Evolutionary conservation across 768 basidiomycete genomes (phyloP).

Genomic region (Russula emetica): DNA sequence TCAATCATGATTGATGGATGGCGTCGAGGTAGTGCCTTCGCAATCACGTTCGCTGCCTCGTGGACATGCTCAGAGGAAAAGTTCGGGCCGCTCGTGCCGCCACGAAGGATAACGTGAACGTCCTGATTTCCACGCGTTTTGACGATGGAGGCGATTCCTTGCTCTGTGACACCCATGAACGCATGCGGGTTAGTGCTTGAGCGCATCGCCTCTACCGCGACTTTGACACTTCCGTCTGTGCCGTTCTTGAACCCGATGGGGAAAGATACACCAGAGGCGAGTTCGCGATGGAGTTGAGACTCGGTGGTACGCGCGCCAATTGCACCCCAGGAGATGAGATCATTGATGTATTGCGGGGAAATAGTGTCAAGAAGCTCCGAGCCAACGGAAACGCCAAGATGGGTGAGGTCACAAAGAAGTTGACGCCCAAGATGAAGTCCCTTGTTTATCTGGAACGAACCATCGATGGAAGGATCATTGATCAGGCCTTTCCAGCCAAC

Average conservation of each 20-base stretch:
- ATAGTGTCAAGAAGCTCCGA: conserved; percentile 88
- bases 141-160: conserved; percentile 91
- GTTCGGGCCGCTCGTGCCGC: conserved; percentile 89
- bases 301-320: conserved; percentile 98
- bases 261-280: conserved; percentile 94
- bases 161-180: conserved; percentile 90
- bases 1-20: conserved; percentile 83
- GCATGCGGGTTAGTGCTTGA: conserved; percentile 88
- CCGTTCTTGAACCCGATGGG: conserved; percentile 99
- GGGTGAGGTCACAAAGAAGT: conserved; percentile 86
- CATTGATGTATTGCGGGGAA: conserved; percentile 78
- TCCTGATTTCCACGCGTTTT: conserved; percentile 64
- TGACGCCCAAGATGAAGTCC: conserved; percentile 85
- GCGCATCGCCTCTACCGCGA: conserved; percentile 96
- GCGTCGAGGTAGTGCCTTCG: conserved; percentile 52
- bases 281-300: conserved; percentile 93
- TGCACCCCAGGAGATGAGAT: conserved; percentile 87
- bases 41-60: conserved; percentile 56
- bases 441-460: conserved; percentile 95
- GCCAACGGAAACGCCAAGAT: conserved; percentile 87
- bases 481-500: conserved; percentile 97
- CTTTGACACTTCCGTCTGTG: conserved; percentile 84
- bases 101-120: conserved; percentile 94
- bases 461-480: conserved; percentile 94
- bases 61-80: conserved; percentile 69